Evolutionary conservation across 2,329 filamentous ascomycete species (phyloP).

Genomic region (Xylaria sp.): DNA sequence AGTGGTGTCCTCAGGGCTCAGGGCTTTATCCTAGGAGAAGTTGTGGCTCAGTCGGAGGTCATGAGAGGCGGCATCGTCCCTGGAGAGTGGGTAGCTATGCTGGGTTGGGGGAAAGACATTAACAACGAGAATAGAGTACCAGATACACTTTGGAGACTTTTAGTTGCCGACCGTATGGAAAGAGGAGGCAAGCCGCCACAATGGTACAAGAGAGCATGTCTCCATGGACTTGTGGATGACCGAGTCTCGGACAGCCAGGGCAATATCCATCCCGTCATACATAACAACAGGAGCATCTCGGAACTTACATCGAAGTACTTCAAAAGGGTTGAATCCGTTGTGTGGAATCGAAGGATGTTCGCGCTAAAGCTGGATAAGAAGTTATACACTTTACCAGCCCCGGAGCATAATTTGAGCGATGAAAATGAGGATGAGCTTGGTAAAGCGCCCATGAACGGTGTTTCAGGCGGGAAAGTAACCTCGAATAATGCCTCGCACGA

Average conservation of each 20-base stretch:
- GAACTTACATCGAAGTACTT: slow-evolving; percentile 13
- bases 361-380: slow-evolving; percentile 7
- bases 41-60: slow-evolving; percentile 12
- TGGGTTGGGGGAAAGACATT: slow-evolving; percentile 2
- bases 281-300: slow-evolving; percentile 10
- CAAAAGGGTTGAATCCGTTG: slow-evolving; percentile 11
- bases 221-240: slow-evolving; percentile 13
- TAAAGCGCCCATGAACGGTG: neutral
- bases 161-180: slow-evolving; percentile 16
- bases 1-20: slow-evolving; percentile 7
- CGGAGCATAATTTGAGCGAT: neutral
- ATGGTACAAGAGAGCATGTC: slow-evolving; percentile 17
- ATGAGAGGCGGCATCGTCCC: slow-evolving; percentile 10
- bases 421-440: neutral
- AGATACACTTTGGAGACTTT: slow-evolving; percentile 12
- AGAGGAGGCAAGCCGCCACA: slow-evolving; percentile 12
- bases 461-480: neutral
- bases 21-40: slow-evolving; percentile 7
- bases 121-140: slow-evolving; percentile 11
- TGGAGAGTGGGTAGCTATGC: slow-evolving; percentile 10
- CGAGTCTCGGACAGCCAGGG: slow-evolving; percentile 11
- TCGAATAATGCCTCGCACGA: neutral
- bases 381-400: neutral
- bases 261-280: slow-evolving; percentile 9
- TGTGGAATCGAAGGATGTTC: slow-evolving; percentile 16